Evolutionary conservation across 2,329 filamentous ascomycete species (phyloP), one percentile per base, ranked within the genome.

Genomic region (Penicillium sp.): DNA sequence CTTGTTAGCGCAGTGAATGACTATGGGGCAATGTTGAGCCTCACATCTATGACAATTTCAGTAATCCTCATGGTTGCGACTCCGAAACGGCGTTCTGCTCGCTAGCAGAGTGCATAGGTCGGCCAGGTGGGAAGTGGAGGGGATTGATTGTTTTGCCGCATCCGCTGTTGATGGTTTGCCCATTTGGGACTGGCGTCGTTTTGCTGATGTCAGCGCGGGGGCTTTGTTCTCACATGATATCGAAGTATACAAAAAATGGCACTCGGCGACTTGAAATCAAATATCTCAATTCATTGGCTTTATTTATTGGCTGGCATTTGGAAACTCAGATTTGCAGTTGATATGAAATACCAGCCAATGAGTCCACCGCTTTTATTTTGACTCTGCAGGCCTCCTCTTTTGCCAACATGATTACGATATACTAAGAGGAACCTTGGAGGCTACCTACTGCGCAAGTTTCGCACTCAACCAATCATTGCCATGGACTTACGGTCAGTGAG

Each of bases 21-120:
- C 23, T 4, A 21, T 18, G 4, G 42, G 34, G 6, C 2, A 44
- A 37, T 15, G 12, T 38, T 4, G 34, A 12, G 12, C 65, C 70
- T 60, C 58, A 75, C 76, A 65, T 79, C 77, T 60, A 79, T 78
- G 65, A 79, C 73, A 62, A 79, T 72, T 64, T 79, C 77, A 29
- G 74, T 74, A 61, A 79, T 77, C 70, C 75, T 73, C 77, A 79
- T 79, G 59, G 54, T 72, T 68, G 64, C 48, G 48, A 45, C 64
- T 64, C 65, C 62, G 56, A 58, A 56, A 55, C 60, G 57, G 57
- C 58, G 54, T 58, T 63, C 60, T 62, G 65, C 65, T 67, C 63
- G 63, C 60, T 52, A 57, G 57, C 61, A 57, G 59, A 62, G 63
- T 60, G 63, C 67, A 70, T 72, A 55, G 59, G 62, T 63, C 46